These are phyloP conservation scores for Didymella keratinophila DNA, from an alignment of 2,329 filamentous ascomycete genomes.

Conservation along the genomic window DNA sequence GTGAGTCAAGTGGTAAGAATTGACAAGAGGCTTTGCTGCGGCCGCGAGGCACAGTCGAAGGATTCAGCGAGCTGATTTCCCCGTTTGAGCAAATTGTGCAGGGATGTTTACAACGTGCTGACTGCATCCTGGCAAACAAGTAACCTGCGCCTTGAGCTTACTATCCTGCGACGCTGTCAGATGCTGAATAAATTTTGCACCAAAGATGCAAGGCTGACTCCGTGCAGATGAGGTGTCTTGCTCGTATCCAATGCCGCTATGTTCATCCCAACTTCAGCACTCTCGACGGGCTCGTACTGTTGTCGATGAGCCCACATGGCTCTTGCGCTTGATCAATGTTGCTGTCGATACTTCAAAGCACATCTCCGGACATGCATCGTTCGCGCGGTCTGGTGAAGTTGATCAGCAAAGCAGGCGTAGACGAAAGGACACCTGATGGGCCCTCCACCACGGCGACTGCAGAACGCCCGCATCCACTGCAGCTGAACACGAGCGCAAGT, in stretches of 20 bases:
- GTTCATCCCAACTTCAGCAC: conserved; percentile 1
- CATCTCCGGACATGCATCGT: background rate
- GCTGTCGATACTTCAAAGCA: background rate
- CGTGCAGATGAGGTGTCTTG: background rate
- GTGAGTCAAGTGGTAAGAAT: background rate
- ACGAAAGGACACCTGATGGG: background rate
- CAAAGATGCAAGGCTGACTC: background rate
- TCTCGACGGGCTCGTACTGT: conserved; percentile 1
- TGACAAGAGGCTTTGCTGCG: background rate
- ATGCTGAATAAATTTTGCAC: background rate
- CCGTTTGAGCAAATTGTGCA: background rate
- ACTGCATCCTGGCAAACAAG: background rate
- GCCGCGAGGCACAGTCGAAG: background rate
- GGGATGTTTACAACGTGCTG: background rate
- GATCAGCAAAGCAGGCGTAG: conserved; percentile 7
- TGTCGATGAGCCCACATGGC: conserved; percentile 1
- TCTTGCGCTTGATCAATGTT: background rate
- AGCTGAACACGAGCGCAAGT: conserved; percentile 14
- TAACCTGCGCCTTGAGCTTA: background rate
- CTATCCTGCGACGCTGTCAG: background rate
- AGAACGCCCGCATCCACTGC: conserved; percentile 1
- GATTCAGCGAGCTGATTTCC: conserved; percentile 5
- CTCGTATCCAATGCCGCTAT: conserved; percentile 3
- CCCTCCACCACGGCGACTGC: background rate
- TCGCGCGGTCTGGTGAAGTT: background rate